Conservation (phyloP, 306 rosid genomes). For the Medicago ruthenica region DNA sequence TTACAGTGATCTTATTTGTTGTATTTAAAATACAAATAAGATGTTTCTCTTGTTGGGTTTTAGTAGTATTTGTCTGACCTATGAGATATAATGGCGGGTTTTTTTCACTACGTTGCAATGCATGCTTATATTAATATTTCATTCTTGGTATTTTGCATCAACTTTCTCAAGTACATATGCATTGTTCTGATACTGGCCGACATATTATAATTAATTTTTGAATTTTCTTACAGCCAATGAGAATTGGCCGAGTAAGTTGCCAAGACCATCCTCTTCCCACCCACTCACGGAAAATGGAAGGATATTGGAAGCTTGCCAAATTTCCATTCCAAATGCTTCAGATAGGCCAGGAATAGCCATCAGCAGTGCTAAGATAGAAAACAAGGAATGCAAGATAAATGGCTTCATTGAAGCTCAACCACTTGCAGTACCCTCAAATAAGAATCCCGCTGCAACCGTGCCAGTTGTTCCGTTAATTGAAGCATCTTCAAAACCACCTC, state of each 20-base stretch:
- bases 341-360: constrained; percentile 52
- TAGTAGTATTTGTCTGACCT: constrained; percentile 40
- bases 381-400: constrained; percentile 63
- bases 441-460: constrained; percentile 41
- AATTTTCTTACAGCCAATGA: constrained; percentile 73
- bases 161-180: constrained; percentile 37
- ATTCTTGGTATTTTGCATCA: constrained; percentile 39
- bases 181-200: constrained; percentile 49
- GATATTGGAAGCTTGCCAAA: constrained; percentile 63
- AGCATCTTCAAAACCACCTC: constrained; percentile 61
- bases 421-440: constrained; percentile 48
- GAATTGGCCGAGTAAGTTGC: constrained; percentile 74
- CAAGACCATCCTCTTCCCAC: constrained; percentile 58
- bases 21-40: constrained; percentile 47
- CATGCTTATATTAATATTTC: constrained; percentile 34
- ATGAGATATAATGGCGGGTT: constrained; percentile 44
- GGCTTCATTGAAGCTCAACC: constrained; percentile 65
- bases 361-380: constrained; percentile 52
- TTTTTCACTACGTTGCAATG: constrained; percentile 31
- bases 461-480: constrained; percentile 48
- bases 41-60: constrained; percentile 45
- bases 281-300: constrained; percentile 70
- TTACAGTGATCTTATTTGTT: constrained; percentile 40
- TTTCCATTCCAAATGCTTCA: constrained; percentile 51
- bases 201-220: constrained; percentile 46